These are phyloP conservation scores for Thermothielavioides terrestris DNA, from an alignment of 495 filamentous ascomycete species.

Conservation along the genomic window DNA sequence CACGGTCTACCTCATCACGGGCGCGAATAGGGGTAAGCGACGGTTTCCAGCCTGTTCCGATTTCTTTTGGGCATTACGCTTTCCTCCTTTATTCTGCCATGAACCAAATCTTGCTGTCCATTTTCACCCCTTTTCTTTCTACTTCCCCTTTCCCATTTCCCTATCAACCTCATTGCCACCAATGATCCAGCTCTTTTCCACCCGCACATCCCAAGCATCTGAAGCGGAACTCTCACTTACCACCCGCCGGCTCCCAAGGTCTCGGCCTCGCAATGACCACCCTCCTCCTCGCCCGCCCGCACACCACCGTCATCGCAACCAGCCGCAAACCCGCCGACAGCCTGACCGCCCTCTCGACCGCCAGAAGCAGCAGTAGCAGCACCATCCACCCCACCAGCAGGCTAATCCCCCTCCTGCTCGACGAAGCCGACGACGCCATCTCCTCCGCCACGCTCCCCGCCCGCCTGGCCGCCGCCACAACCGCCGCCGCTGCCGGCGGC, in stretches of 20 bases:
- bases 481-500: no score
- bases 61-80: neutral
- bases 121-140: no score
- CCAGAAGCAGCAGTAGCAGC: no score
- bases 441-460: conserved; percentile 20
- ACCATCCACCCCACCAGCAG: conserved; percentile 25
- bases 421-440: conserved; percentile 20
- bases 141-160: no score
- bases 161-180: no score
- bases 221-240: conserved; percentile 2
- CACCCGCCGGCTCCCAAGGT: conserved; percentile 19
- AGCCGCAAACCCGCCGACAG: conserved; percentile 29
- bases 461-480: conserved; percentile 12
- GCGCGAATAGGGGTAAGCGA: conserved; percentile 31
- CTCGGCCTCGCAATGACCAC: conserved; percentile 39
- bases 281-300: conserved; percentile 32
- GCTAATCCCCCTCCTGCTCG: conserved; percentile 28
- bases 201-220: neutral
- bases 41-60: neutral
- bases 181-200: no score
- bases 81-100: neutral
- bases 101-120: no score
- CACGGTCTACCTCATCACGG: conserved; percentile 33
- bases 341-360: conserved; percentile 19
- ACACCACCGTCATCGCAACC: conserved; percentile 42